Percentiles rank a stretch among this genome's conserved stretches.
phyloP scores from a whole-genome alignment of 2,329 filamentous ascomycete species.

The Hawksworthiomyces lignivorus region DNA sequence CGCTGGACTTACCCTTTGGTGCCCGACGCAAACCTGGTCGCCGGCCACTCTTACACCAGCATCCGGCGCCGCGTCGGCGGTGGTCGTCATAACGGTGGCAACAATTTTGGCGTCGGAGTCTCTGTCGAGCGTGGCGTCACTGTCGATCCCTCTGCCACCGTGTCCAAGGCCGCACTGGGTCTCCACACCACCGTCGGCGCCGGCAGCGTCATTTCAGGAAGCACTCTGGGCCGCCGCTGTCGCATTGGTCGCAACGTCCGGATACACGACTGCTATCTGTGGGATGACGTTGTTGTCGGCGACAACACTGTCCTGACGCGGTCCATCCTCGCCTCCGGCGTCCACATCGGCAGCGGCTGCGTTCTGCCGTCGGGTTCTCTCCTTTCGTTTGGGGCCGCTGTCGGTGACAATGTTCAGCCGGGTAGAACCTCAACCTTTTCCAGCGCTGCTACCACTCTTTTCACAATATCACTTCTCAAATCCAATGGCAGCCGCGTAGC shows the following conservation, averaged over 20 bases:
- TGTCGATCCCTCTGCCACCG: conserved; percentile 61
- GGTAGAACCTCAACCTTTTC: neutral
- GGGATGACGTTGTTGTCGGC: conserved; percentile 73
- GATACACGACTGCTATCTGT: conserved; percentile 75
- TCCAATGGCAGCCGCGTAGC: conserved; percentile 28
- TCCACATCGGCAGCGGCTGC: conserved; percentile 62
- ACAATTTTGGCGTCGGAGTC: conserved; percentile 35
- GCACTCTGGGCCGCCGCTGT: conserved; percentile 76
- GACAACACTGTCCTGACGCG: conserved; percentile 64
- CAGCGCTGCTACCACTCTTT: conserved; percentile 24
- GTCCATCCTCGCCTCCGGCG: conserved; percentile 70
- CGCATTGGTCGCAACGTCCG: conserved; percentile 77
- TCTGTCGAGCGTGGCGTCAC: conserved; percentile 75
- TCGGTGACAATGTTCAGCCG: conserved; percentile 49
- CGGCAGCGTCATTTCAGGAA: conserved; percentile 61
- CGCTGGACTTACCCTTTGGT: conserved; percentile 85
- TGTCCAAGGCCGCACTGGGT: conserved; percentile 69
- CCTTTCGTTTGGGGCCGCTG: conserved; percentile 68
- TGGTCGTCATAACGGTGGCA: neutral
- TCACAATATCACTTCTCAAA: conserved; percentile 30
- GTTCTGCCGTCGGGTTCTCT: conserved; percentile 65
- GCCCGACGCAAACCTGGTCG: conserved; percentile 79
- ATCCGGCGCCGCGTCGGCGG: conserved; percentile 40
- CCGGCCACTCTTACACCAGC: conserved; percentile 67
- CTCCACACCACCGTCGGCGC: conserved; percentile 68